Conservation (phyloP, 2,329 filamentous ascomycete species). For the Stemphylium lycopersici region DNA sequence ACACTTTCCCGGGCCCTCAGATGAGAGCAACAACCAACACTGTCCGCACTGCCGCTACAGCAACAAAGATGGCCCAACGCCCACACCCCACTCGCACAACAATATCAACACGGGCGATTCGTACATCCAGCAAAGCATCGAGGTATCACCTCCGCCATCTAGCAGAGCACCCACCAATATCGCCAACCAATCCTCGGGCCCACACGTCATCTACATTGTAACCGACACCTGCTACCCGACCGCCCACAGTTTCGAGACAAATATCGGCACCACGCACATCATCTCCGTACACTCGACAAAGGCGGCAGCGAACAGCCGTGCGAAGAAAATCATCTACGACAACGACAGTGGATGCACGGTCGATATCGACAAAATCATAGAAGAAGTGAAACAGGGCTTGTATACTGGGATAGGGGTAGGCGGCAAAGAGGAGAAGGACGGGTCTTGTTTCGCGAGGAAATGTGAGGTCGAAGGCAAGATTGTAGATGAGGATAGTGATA, state of each 20-base stretch:
- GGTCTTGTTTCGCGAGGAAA: conserved; percentile 28
- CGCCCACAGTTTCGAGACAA: conserved; percentile 20
- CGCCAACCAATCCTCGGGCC: background rate
- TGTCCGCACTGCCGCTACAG: background rate
- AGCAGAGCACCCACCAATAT: background rate
- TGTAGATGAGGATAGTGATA: conserved; percentile 32
- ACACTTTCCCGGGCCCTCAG: background rate
- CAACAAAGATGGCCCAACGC: conserved; percentile 12
- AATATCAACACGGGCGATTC: conserved; percentile 1
- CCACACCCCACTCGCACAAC: conserved; percentile 13
- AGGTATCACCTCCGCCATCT: conserved; percentile 5
- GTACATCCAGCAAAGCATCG: conserved; percentile 15
- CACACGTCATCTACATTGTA: conserved; percentile 28
- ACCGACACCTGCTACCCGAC: conserved; percentile 30
- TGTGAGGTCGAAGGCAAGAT: conserved; percentile 33
- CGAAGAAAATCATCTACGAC: conserved; percentile 33
- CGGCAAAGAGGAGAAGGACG: conserved; percentile 16
- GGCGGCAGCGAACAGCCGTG: conserved; percentile 25
- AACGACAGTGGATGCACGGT: conserved; percentile 22
- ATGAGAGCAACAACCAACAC: background rate
- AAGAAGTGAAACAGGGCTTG: conserved; percentile 27
- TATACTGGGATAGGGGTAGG: conserved; percentile 32
- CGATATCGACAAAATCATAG: conserved; percentile 33
- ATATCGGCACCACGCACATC: conserved; percentile 24
- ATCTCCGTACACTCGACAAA: conserved; percentile 29